Conservation (phyloP, 768 basidiomycete species). For the Amanita phalloides region DNA sequence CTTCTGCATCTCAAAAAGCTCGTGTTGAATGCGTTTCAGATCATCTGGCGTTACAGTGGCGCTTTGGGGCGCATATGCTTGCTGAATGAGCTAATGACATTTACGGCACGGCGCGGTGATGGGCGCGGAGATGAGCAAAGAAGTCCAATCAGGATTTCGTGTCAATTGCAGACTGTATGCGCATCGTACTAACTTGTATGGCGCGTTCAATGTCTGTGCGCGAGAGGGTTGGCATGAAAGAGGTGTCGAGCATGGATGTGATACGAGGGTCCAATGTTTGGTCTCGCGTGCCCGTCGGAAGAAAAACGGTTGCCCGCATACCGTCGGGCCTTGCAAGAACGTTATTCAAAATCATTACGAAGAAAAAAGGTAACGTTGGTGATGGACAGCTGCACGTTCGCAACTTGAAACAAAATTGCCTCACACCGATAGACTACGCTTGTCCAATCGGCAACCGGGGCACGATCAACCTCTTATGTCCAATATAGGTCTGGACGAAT, state of each 20-base stretch:
- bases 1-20: slow-evolving; percentile 70
- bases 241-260: slow-evolving; percentile 18
- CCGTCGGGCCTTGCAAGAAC: no score
- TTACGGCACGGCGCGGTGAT: slow-evolving; percentile 6
- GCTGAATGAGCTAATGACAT: slow-evolving; percentile 48
- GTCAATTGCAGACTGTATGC: slow-evolving; percentile 10
- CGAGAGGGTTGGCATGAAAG: slow-evolving; percentile 43
- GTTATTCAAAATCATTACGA: no score
- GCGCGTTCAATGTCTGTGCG: slow-evolving; percentile 46
- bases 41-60: slow-evolving; percentile 40
- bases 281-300: not conserved
- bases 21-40: slow-evolving; percentile 55
- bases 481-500: no score
- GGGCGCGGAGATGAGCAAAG: slow-evolving; percentile 3
- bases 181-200: slow-evolving; percentile 37
- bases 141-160: slow-evolving; percentile 5
- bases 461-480: no score
- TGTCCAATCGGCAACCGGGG: no score
- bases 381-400: no score
- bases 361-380: no score
- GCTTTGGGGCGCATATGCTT: slow-evolving; percentile 47
- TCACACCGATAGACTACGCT: no score
- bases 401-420: no score
- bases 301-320: no score
- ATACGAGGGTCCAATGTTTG: not conserved